Conservation (phyloP, 768 basidiomycete species). For the Tricholoma sp. region DNA sequence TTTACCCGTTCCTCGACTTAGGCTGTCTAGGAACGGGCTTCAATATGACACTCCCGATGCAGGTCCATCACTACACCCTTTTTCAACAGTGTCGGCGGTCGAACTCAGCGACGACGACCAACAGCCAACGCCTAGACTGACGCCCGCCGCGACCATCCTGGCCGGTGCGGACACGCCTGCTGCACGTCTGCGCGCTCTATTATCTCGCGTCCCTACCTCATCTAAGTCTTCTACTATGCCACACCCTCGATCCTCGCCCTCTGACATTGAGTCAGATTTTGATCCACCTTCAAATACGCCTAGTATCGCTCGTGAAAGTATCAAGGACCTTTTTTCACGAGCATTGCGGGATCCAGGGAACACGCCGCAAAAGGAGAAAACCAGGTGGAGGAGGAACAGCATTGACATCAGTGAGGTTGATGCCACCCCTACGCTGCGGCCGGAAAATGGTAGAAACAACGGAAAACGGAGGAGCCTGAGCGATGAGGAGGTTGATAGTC, state of each 20-base stretch:
- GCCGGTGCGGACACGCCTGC: conserved; percentile 44
- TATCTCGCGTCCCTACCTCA: conserved; percentile 45
- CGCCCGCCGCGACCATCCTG: conserved; percentile 17
- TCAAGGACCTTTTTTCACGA: conserved; percentile 63
- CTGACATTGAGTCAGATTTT: conserved; percentile 55
- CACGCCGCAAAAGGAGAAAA: conserved; percentile 51
- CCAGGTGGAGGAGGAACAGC: conserved; percentile 47
- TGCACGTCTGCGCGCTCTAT: conserved; percentile 56
- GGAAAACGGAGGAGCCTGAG: conserved; percentile 56
- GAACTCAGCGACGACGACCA: conserved; percentile 30
- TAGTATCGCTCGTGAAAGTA: conserved; percentile 50
- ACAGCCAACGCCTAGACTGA: conserved; percentile 34
- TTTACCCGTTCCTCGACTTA: conserved; percentile 29
- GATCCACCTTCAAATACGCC: conserved; percentile 38
- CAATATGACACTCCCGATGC: conserved; percentile 22
- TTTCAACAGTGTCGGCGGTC: conserved; percentile 23
- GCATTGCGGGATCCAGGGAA: conserved; percentile 60
- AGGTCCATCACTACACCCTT: conserved; percentile 29
- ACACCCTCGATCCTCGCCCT: conserved; percentile 28
- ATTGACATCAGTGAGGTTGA: conserved; percentile 58
- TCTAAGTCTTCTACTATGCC: conserved; percentile 21
- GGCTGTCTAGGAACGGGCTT: conserved; percentile 25
- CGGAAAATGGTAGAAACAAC: conserved; percentile 38
- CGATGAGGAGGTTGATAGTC: conserved; percentile 60
- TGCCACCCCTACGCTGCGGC: conserved; percentile 40